Evolutionary conservation across 768 basidiomycete genomes (phyloP), one percentile per base, ranked within the genome.

Genomic region (Kwoniella bestiolae): DNA sequence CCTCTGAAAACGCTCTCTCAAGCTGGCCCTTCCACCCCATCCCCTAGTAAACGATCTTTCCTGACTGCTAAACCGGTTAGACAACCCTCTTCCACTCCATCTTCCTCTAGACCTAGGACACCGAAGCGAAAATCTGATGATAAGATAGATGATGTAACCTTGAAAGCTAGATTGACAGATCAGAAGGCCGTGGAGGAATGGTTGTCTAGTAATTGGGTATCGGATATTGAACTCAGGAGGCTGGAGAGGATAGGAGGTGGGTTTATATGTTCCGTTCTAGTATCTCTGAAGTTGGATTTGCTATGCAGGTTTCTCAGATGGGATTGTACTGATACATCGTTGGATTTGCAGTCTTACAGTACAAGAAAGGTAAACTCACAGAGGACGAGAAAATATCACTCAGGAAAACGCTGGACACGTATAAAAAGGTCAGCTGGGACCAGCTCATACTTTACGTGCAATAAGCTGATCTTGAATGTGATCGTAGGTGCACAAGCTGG

Each of bases 211-310:
- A 66, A 63, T 29, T 75, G 71, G 69, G 45, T 69, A 38, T 28
- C 25, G 18, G 56, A 62, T 26, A 26, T 9, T 8, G 66, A 70
- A 49, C 49, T 75, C 23, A 56, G 50, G 51, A 51, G 66, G 44
- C 32, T 76, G 16, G 69, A 76, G 52, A 65, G 52, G 9, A 58
- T 60, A 31, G 74, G 72, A 1, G 56, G 74, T 76, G 58, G 66
- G 74, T 73, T 9, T 18, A 6, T 12, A 25, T 9, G n/a, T 11
- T 41, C 45, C 23, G 14, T 21, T 21, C 45, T 63, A 18, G 23
- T n/a, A 21, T 51, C 23, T 47, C n/a, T n/a, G n/a, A n/a, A n/a
- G n/a, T n/a, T n/a, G n/a, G n/a, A n/a, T n/a, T n/a, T n/a, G n/a
- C n/a, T n/a, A n/a, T n/a, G n/a, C n/a, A n/a, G n/a, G n/a, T n/a